Percentiles rank a stretch among this genome's conserved stretches.
phyloP scores from a whole-genome alignment of 176 grass and related monocot genomes.

The Zizania latifolia region DNA sequence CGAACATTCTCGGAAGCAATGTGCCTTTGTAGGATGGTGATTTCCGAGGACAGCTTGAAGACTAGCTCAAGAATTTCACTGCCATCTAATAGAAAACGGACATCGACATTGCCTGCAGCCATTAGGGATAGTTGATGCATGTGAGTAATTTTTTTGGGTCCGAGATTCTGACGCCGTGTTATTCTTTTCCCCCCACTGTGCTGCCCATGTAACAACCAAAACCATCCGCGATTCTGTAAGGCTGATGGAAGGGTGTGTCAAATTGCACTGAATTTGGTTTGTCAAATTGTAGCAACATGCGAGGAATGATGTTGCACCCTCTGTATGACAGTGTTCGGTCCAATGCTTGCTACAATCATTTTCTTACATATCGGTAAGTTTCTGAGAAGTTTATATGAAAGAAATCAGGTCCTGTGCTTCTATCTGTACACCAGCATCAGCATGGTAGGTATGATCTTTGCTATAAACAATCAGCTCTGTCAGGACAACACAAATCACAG shows the following conservation, averaged over 20 bases:
- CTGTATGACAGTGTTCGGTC: conserved; percentile 10
- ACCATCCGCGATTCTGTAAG: conserved; percentile 14
- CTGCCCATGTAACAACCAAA: conserved; percentile 19
- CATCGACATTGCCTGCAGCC: not conserved
- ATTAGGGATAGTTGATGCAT: conserved; percentile 10
- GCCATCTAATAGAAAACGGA: conserved; percentile 22
- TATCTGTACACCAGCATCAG: not conserved
- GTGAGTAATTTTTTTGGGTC: conserved; percentile 30
- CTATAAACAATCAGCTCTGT: not conserved
- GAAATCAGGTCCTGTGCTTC: not conserved
- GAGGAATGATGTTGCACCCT: conserved; percentile 10
- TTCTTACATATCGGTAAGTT: not conserved
- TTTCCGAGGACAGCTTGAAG: conserved; percentile 9
- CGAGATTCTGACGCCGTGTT: not conserved
- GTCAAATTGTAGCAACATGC: conserved; percentile 17
- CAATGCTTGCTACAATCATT: not conserved
- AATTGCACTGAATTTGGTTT: conserved; percentile 19
- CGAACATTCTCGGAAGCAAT: conserved; percentile 72
- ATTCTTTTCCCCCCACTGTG: not conserved
- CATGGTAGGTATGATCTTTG: not conserved
- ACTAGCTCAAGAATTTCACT: conserved; percentile 24
- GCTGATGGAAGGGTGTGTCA: conserved; percentile 29
- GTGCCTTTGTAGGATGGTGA: conserved; percentile 49
- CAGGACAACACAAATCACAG: not conserved
- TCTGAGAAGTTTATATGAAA: not conserved